A percentile compares a stretch with the other conserved stretches of the same genome.
These are phyloP conservation scores for Selaginella tamariscina DNA, from an alignment of 75 land plant species.

Conservation along the genomic window DNA sequence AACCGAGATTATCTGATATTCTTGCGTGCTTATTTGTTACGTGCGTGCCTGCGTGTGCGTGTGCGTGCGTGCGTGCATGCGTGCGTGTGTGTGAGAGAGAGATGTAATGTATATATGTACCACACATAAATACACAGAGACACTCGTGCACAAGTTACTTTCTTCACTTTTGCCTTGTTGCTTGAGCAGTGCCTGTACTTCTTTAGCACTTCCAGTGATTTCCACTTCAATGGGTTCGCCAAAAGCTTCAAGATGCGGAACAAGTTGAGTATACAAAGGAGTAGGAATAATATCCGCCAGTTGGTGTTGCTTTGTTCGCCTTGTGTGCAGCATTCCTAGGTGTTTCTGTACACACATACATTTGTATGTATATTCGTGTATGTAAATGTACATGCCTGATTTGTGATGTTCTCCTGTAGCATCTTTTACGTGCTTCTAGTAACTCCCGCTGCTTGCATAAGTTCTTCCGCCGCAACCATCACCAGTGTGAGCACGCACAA, in stretches of 20 bases:
- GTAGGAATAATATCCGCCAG: slow-evolving; percentile 87
- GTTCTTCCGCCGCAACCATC: slow-evolving; percentile 56
- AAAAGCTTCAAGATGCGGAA: slow-evolving; percentile 88
- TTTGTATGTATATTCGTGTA: too few species aligned
- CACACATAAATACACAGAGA: slow-evolving; percentile 29
- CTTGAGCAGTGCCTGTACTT: slow-evolving; percentile 63
- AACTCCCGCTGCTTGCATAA: slow-evolving; percentile 70
- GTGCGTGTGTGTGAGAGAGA: too few species aligned
- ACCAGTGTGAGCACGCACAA: not conserved
- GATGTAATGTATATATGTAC: too few species aligned
- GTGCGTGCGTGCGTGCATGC: too few species aligned
- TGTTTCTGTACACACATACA: slow-evolving; percentile 89
- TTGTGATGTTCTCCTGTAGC: slow-evolving; percentile 59
- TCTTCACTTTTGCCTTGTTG: slow-evolving; percentile 46
- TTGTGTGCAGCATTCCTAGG: slow-evolving; percentile 67
- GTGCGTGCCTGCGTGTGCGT: slow-evolving; percentile 51
- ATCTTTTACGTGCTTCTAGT: slow-evolving; percentile 64
- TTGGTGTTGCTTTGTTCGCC: slow-evolving; percentile 75
- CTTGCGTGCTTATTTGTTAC: slow-evolving; percentile 56
- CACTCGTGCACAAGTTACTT: not conserved
- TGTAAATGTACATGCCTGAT: too few species aligned
- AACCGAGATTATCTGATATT: slow-evolving; percentile 77
- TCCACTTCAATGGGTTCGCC: slow-evolving; percentile 79
- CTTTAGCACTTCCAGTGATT: slow-evolving; percentile 76
- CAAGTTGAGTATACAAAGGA: slow-evolving; percentile 64